Percentiles rank a stretch among this genome's conserved stretches.
Evolutionary conservation across 441 rosid genomes (phyloP).

Genomic region (Populus hybrid): DNA sequence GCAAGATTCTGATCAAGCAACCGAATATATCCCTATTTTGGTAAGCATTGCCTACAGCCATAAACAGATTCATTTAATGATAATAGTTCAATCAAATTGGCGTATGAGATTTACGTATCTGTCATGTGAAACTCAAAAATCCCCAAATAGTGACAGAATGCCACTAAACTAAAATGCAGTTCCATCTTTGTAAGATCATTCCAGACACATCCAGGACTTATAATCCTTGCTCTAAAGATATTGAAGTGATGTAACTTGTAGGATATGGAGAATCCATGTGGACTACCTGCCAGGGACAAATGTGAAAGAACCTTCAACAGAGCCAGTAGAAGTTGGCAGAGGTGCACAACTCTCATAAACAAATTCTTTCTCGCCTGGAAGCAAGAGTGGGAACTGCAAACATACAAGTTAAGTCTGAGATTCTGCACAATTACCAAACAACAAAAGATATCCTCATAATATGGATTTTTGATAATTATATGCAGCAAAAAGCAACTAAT

Average conservation of each 20-base stretch:
- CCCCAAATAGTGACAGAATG: background rate
- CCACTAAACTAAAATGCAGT: background rate
- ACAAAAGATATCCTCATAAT: background rate
- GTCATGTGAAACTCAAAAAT: background rate
- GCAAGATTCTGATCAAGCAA: background rate
- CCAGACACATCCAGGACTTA: background rate
- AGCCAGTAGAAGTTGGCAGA: conserved; percentile 46
- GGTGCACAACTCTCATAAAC: conserved; percentile 64
- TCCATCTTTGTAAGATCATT: background rate
- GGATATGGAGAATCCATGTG: background rate
- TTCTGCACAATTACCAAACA: background rate
- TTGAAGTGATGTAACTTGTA: background rate
- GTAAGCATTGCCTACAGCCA: background rate
- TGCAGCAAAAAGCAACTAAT: background rate
- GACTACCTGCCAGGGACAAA: conserved; percentile 92
- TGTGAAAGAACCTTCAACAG: conserved; percentile 77
- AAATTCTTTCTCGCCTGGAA: conserved; percentile 67
- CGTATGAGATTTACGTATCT: background rate
- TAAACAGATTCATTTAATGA: background rate
- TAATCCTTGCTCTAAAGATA: background rate
- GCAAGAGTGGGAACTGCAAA: conserved; percentile 66
- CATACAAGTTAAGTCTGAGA: conserved; percentile 15
- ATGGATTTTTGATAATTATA: background rate
- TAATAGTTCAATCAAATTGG: background rate
- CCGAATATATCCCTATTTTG: background rate